Evolutionary conservation across 805 yeast genomes (phyloP), one percentile per base, ranked within the genome.

Genomic region (Schwanniomyces occidentalis): DNA sequence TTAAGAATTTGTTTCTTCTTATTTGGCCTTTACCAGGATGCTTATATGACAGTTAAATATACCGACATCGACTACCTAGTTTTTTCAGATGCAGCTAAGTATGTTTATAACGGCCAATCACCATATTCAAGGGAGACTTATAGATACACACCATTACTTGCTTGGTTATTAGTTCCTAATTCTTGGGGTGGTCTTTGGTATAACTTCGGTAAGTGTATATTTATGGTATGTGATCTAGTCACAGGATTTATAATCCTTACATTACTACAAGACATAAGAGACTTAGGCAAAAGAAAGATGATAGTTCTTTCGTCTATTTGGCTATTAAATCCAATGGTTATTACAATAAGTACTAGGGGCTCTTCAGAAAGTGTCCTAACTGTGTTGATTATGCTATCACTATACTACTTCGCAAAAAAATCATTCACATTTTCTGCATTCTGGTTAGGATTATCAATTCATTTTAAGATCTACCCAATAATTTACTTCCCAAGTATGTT

Each of bases 51-150:
- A 8, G 84, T 90, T 13, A 82, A 84, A 43, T 93, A 88, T 64
- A 93, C 99, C 0, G 99, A 93, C 51, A 85, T 93, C 31, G 99
- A 93, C 59, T 93, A 93, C 61, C 70, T 79, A 55, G 99, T 93
- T 30, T 93, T 93, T 56, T 79, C 95, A 2, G 98, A 93, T 65
- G 98, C 99, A 6, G 79, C 97, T 2, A 62, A 69, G 23, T 87
- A 75, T 51, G 85, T 88, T 7, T 68, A 68, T 45, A 37, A 69
- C 2, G 76, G 78, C 1, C 30, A 46, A 16, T 82, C 95, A 0
- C 99, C 99, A 1, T 93, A 85, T 50, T 47, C 56, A 14, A 69
- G 99, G 42, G 96, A 83, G 37, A 93, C 99, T 0, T 93, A 91
- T 51, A 65, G 99, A 29, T 93, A 93, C 52, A 91, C 99, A 0